Percentiles rank a stretch among this genome's conserved stretches.
Evolutionary conservation across 2,329 filamentous ascomycete species (phyloP).

Genomic region (Sarocladium strictum): DNA sequence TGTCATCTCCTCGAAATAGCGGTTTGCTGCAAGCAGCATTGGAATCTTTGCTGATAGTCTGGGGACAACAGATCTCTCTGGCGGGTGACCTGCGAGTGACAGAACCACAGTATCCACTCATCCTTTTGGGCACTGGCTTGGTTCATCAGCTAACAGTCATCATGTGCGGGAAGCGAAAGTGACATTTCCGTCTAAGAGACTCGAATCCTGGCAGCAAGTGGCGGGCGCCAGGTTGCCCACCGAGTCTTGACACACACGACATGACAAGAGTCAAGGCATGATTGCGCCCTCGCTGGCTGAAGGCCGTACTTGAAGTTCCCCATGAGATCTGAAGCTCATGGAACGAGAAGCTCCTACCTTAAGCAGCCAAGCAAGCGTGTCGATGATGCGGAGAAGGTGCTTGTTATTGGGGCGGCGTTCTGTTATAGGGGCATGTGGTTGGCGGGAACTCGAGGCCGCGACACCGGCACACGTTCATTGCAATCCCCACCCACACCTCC

Average conservation of each 20-base stretch:
- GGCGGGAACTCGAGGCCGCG: conserved; percentile 6
- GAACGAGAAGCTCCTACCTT: not conserved
- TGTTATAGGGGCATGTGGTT: conserved; percentile 8
- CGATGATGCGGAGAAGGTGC: conserved; percentile 7
- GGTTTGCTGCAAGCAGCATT: not conserved
- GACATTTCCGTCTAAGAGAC: not conserved
- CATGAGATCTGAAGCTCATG: not conserved
- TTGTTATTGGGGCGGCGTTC: not conserved
- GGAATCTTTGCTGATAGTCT: too few species aligned
- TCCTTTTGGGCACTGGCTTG: not conserved
- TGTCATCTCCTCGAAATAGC: not conserved
- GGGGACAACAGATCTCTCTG: too few species aligned
- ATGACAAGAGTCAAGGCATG: not conserved
- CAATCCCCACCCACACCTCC: conserved; percentile 1
- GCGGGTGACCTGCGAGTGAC: conserved; percentile 1
- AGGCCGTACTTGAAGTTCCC: not conserved
- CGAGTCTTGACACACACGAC: not conserved
- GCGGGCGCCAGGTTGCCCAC: not conserved
- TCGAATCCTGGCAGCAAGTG: not conserved
- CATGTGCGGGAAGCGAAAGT: not conserved
- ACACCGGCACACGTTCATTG: conserved; percentile 2
- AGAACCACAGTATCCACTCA: not conserved
- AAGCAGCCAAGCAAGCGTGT: not conserved
- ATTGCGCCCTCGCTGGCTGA: not conserved
- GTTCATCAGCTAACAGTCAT: not conserved